Evolutionary conservation across 257 asterid genomes (phyloP), one percentile per base, ranked within the genome.

Genomic region (Penstemon newberryi): DNA sequence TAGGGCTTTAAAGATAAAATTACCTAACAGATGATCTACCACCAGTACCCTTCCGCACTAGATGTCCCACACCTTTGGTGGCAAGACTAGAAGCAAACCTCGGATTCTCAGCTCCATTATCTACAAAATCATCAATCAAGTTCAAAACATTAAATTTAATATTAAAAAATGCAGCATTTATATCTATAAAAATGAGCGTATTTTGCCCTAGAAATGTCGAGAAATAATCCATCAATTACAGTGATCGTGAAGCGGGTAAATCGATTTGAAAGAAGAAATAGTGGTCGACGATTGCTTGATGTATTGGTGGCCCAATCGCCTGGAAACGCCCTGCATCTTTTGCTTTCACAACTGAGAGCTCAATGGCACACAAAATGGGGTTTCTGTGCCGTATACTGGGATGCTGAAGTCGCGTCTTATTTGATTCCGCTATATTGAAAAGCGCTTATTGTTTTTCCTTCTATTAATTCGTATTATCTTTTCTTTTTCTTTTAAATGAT

Each of bases 1-100:
- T 70, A 64, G 63, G 73, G 79, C 33, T 60, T 52, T 33, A 37
- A 61, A 11, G 70, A 60, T 25, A 59, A 57, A 25, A 50, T 56
- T 52, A 93, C 99, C 99, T 93, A 57, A 93, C 96, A 52, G 99
- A 93, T 45, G 97, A 93, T 82, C 99, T 89, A 69, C 97, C 99
- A 39, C 97, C 97, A 57, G 99, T 93, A 39, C 99, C 99, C 87
- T 90, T 93, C 51, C 99, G 96, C 62, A 83, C 84, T 60, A 93
- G 80, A 77, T 87, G 96, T 39, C 99, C 97, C 64, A 80, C 81
- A 59, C 96, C 96, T 77, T 80, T 76, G 78, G 96, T 78, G 71
- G 96, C 74, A 65, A 93, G 79, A 54, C 78, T 77, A 67, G 97
- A 92, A 70, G 93, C 81, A 51, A 71, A 72, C 73, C 96, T 79